A percentile compares a stretch with the other conserved stretches of the same genome.
Evolutionary conservation across 495 filamentous ascomycete species (phyloP).

Genomic region (Pseudomonodictys pantanalensis): DNA sequence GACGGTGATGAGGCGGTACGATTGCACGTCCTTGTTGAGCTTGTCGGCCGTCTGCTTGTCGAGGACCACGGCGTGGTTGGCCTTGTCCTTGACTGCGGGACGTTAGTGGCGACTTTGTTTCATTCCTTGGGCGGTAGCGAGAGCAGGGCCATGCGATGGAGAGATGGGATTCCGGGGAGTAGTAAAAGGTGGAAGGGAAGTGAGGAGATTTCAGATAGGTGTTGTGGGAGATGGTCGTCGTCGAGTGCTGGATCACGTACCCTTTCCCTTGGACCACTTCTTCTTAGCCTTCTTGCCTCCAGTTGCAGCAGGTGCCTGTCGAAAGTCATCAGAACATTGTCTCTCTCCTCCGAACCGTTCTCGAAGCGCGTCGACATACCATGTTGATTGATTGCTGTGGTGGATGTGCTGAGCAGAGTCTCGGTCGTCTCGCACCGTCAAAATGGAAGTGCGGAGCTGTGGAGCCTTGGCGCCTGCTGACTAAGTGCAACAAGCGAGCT

Average conservation of each 20-base stretch:
- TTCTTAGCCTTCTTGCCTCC: slow-evolving; percentile 99
- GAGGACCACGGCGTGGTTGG: slow-evolving; percentile 86
- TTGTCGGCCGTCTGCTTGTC: slow-evolving; percentile 67
- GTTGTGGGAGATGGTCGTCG: background rate
- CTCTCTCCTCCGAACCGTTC: no score
- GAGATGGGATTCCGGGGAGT: background rate
- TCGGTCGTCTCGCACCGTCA: background rate
- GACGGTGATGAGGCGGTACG: slow-evolving; percentile 98
- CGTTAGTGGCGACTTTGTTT: slow-evolving; percentile 15
- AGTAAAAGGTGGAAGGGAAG: background rate
- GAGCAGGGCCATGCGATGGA: background rate
- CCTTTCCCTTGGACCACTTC: slow-evolving; percentile 99
- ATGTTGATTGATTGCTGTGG: slow-evolving; percentile 32
- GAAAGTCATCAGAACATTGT: background rate
- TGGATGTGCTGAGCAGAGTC: background rate
- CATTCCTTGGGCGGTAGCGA: slow-evolving; percentile 33
- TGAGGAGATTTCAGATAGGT: background rate
- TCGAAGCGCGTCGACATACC: slow-evolving; percentile 17
- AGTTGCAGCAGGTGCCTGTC: slow-evolving; percentile 51
- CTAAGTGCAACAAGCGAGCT: background rate
- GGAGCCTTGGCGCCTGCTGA: background rate
- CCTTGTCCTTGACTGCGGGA: slow-evolving; percentile 97
- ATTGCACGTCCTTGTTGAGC: slow-evolving; percentile 98
- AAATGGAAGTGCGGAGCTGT: background rate
- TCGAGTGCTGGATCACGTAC: slow-evolving; percentile 49